These are phyloP conservation scores for Prunus padus DNA, from an alignment of 306 rosid species.

Conservation along the genomic window DNA sequence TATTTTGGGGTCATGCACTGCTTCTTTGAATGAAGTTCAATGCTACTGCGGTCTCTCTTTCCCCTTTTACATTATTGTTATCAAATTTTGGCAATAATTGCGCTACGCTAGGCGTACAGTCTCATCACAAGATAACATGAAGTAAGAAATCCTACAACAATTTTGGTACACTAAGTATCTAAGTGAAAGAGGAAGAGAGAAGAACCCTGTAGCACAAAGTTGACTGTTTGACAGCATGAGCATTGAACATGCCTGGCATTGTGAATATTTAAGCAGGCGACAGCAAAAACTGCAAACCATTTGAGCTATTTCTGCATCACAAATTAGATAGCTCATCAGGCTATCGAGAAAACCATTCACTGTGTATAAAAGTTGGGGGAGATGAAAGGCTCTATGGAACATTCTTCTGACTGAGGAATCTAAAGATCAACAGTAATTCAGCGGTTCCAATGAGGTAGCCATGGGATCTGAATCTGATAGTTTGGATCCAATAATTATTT, in stretches of 20 bases:
- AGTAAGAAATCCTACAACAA: neutral
- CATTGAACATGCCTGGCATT: conserved; percentile 70
- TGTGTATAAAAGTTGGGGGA: neutral
- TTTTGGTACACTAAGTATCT: neutral
- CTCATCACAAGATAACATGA: neutral
- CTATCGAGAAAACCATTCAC: conserved; percentile 17
- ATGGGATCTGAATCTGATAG: neutral
- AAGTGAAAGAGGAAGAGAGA: conserved; percentile 14
- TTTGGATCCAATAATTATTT: neutral
- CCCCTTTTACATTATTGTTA: neutral
- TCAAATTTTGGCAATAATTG: neutral
- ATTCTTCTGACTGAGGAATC: neutral
- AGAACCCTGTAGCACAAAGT: conserved; percentile 77
- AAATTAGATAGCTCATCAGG: conserved; percentile 13
- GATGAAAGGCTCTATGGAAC: neutral
- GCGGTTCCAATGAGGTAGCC: neutral
- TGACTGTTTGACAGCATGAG: conserved; percentile 75
- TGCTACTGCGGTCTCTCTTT: neutral
- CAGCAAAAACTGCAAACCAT: conserved; percentile 88
- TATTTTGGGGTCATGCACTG: neutral
- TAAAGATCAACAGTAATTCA: neutral
- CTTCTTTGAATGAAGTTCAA: neutral
- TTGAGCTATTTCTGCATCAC: conserved; percentile 68
- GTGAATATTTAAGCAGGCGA: conserved; percentile 67
- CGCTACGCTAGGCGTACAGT: neutral